phyloP scores from a whole-genome alignment of 192 early-diverging fungal genomes.

The Ambispora gerdemannii region DNA sequence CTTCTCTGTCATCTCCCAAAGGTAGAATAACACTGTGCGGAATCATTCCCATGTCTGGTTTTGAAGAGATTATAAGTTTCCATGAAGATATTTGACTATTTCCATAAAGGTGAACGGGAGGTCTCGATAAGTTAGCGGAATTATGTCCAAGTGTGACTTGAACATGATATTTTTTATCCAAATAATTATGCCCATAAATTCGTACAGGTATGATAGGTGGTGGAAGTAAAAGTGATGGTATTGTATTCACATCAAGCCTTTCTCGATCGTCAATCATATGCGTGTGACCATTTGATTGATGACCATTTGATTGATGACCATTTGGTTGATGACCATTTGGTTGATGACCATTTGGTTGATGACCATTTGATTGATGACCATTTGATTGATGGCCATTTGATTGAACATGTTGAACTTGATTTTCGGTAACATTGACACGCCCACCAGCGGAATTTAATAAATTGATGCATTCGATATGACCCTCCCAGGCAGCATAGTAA shows the following conservation, averaged over 20 bases:
- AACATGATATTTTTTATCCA: slow-evolving; percentile 86
- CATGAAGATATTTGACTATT: slow-evolving; percentile 72
- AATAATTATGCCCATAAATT: slow-evolving; percentile 96
- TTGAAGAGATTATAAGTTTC: slow-evolving; percentile 82
- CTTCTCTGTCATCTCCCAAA: slow-evolving; percentile 73
- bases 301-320: neutral
- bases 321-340: neutral
- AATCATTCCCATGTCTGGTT: slow-evolving; percentile 83
- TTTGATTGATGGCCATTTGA: no score
- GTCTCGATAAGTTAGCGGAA: slow-evolving; percentile 32
- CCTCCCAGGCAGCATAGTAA: slow-evolving; percentile 92
- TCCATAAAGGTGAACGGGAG: slow-evolving; percentile 59
- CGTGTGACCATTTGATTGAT: neutral
- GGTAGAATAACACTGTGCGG: slow-evolving; percentile 91
- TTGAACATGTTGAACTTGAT: neutral
- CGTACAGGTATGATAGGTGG: slow-evolving; percentile 98
- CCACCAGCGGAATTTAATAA: slow-evolving; percentile 68
- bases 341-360: neutral
- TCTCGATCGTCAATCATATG: slow-evolving; percentile 5
- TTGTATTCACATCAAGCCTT: slow-evolving; percentile 72
- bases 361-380: neutral
- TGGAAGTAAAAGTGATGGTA: slow-evolving; percentile 91
- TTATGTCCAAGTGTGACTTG: slow-evolving; percentile 68
- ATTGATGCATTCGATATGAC: slow-evolving; percentile 77
- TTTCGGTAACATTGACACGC: slow-evolving; percentile 32